These are phyloP conservation scores for Rhizoclosmatium globosum DNA, from an alignment of 192 early-diverging fungal genomes.

Conservation along the genomic window DNA sequence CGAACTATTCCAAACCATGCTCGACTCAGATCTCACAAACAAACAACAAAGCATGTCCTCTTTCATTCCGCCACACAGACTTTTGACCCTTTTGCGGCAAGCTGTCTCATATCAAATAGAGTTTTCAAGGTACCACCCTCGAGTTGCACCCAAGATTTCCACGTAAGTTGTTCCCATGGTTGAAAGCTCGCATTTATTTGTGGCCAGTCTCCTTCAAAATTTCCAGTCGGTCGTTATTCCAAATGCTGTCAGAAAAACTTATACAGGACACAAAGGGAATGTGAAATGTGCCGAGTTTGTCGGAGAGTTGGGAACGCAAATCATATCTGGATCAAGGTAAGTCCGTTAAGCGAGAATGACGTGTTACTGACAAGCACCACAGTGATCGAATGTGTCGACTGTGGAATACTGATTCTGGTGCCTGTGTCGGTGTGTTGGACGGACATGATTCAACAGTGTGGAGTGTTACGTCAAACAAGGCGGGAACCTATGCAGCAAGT, in stretches of 20 bases:
- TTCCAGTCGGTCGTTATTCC: slow-evolving; percentile 88
- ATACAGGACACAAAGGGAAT: slow-evolving; percentile 88
- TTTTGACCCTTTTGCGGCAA: slow-evolving; percentile 87
- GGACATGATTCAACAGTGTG: slow-evolving; percentile 87
- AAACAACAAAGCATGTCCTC: slow-evolving; percentile 72
- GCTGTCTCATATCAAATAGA: slow-evolving; percentile 97
- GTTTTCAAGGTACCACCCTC: slow-evolving; percentile 90
- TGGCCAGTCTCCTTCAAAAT: slow-evolving; percentile 74
- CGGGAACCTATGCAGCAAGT: slow-evolving; percentile 73
- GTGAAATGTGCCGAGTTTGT: slow-evolving; percentile 95
- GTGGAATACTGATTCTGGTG: slow-evolving; percentile 85
- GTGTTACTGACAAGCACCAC: not conserved
- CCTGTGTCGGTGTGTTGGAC: slow-evolving; percentile 69
- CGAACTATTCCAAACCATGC: slow-evolving; percentile 91
- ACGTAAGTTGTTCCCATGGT: slow-evolving; percentile 56
- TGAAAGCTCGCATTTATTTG: not conserved
- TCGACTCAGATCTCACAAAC: slow-evolving; percentile 87
- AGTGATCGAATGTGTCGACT: slow-evolving; percentile 91
- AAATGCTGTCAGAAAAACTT: slow-evolving; percentile 75
- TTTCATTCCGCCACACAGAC: slow-evolving; percentile 81
- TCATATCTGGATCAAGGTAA: slow-evolving; percentile 91
- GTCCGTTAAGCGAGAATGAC: not conserved
- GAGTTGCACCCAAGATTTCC: slow-evolving; percentile 80
- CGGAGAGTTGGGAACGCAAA: slow-evolving; percentile 77
- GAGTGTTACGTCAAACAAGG: slow-evolving; percentile 76